phyloP scores from a whole-genome alignment of 768 basidiomycete genomes.

The Suillus weaverae region DNA sequence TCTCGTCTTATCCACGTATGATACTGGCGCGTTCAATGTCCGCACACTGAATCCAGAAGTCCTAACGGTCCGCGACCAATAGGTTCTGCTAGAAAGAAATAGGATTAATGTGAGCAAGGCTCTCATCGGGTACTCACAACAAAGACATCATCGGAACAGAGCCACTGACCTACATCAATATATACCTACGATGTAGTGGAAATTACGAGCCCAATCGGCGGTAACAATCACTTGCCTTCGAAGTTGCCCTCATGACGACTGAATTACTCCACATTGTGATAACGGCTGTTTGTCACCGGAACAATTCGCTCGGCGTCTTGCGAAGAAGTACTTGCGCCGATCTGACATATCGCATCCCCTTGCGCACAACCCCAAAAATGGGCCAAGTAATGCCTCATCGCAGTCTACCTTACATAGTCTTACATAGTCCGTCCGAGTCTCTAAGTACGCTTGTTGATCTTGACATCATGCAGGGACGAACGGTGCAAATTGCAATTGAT shows the following conservation, averaged over 20 bases:
- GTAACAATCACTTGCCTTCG: neutral
- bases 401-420: no score
- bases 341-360: neutral
- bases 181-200: neutral
- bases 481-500: no score
- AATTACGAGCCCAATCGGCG: neutral
- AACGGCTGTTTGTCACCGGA: neutral
- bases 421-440: no score
- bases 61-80: neutral
- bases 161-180: neutral
- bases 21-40: neutral
- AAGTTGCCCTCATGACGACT: neutral
- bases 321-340: neutral
- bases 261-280: neutral
- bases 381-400: no score
- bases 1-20: neutral
- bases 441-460: neutral
- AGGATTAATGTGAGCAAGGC: neutral
- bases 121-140: neutral
- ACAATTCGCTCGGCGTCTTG: neutral
- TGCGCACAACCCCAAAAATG: neutral
- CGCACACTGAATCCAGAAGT: neutral
- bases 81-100: neutral
- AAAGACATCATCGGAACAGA: neutral
- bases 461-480: neutral